phyloP scores from a whole-genome alignment of 2,329 filamentous ascomycete genomes.

The Trichophyton schoenleinii region DNA sequence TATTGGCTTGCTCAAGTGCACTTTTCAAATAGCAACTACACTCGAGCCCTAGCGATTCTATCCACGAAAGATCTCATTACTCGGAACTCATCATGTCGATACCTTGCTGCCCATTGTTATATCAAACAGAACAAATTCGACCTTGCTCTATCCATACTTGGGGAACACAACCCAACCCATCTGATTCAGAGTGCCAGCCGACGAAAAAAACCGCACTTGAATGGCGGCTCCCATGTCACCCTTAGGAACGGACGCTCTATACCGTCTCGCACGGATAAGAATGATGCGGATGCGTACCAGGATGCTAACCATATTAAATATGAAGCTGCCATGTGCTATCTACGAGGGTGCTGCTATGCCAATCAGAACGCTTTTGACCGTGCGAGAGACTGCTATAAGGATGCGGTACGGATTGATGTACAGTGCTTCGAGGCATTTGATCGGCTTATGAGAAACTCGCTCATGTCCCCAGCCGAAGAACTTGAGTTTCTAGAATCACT shows the following conservation, averaged over 20 bases:
- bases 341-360: slow-evolving; percentile 85
- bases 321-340: slow-evolving; percentile 94
- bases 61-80: slow-evolving; percentile 69
- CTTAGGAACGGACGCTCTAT: slow-evolving; percentile 35
- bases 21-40: slow-evolving; percentile 91
- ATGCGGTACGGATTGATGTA: slow-evolving; percentile 89
- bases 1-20: slow-evolving; percentile 98
- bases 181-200: slow-evolving; percentile 56
- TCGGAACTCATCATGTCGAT: slow-evolving; percentile 75
- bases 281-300: slow-evolving; percentile 52
- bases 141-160: slow-evolving; percentile 72
- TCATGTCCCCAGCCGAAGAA: slow-evolving; percentile 81
- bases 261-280: slow-evolving; percentile 36
- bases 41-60: slow-evolving; percentile 75
- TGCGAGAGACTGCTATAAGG: slow-evolving; percentile 97
- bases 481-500: slow-evolving; percentile 79
- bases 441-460: slow-evolving; percentile 89
- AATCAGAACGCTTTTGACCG: slow-evolving; percentile 96
- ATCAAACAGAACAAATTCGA: slow-evolving; percentile 86
- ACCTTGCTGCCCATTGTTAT: slow-evolving; percentile 85
- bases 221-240: slow-evolving; percentile 41
- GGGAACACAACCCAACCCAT: slow-evolving; percentile 87
- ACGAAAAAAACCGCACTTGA: slow-evolving; percentile 59
- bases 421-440: slow-evolving; percentile 98
- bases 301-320: slow-evolving; percentile 67